Evolutionary conservation across 2,329 filamentous ascomycete species (phyloP), one percentile per base, ranked within the genome.

Genomic region (Davidsoniella neocaledoniae): DNA sequence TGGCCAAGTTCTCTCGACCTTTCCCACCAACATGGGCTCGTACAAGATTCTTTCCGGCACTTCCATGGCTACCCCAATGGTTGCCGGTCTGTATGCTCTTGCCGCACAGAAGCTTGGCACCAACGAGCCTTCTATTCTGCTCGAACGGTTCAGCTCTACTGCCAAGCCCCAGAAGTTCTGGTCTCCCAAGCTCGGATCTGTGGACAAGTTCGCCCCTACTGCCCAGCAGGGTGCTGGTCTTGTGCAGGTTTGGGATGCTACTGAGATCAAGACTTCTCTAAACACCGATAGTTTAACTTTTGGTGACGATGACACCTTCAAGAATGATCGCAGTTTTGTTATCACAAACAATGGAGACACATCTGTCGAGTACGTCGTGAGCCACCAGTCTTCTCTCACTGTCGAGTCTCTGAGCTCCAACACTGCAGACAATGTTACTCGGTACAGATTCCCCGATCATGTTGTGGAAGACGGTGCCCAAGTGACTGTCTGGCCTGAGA

Each of bases 171-270:
- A 66, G 3, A 60, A 64, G 39, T 50, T 64, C 5, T 69, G 65
- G 60, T 66, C 67, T 49, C 58, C 66, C 48, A 19, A 23, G 19
- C 52, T 50, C 1, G 45, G 48, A 14, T 56, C 59, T 2, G 58
- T 50, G 10, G 50, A 58, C 2, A 50, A 61, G 10, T 59, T 68
- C 1, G 68, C 68, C 2, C 68, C 73, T 1, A 68, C 73, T 9
- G 57, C 66, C 6, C 72, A 76, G 57, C 70, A 74, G 55, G 68
- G 68, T 36, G 63, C 58, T 42, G 68, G 68, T 4, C 60, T 76
- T 16, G 17, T 23, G 25, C 44, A 38, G 44, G 16, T 46, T 19
- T 38, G 29, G 26, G 21, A 58, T 70, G 44, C 44, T 14, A 38
- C 44, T 14, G 29, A 46, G 29, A 14, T 19, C n/a, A 5, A 8